A percentile compares a stretch with the other conserved stretches of the same genome.
Conservation (phyloP, 139 green algal species). For the Picochlorum sp. region DNA sequence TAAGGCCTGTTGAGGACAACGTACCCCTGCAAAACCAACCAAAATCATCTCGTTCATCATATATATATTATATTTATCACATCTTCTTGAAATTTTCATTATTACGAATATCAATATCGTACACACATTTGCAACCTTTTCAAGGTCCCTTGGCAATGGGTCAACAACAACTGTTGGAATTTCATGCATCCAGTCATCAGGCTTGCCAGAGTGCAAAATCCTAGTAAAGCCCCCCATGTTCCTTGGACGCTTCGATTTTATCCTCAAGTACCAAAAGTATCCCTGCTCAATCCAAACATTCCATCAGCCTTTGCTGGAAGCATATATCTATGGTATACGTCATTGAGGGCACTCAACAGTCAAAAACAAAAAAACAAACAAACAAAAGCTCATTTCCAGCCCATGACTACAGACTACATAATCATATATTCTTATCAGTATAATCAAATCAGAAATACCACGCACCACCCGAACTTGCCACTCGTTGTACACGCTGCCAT, state of each 20-base stretch:
- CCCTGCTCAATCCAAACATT: not conserved
- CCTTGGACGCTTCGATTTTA: conserved; percentile 18
- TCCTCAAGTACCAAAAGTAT: conserved; percentile 4
- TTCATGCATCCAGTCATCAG: conserved; percentile 51
- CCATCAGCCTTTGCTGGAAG: too few relatives aligned
- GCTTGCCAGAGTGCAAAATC: conserved; percentile 32
- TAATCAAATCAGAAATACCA: too few relatives aligned
- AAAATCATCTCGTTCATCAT: not conserved
- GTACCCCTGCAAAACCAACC: conserved; percentile 33
- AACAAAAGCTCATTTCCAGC: too few relatives aligned
- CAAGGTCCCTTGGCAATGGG: conserved; percentile 19
- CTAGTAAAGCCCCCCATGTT: conserved; percentile 70
- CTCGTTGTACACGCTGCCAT: conserved; percentile 22
- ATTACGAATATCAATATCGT: not conserved
- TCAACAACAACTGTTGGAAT: conserved; percentile 67
- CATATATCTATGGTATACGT: too few relatives aligned
- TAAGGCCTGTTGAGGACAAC: conserved; percentile 56
- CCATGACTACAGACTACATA: too few relatives aligned
- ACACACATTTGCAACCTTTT: conserved; percentile 10
- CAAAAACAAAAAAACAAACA: too few relatives aligned
- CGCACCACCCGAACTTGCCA: conserved; percentile 47
- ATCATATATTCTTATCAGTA: too few relatives aligned
- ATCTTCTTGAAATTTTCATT: not conserved
- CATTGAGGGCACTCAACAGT: too few relatives aligned
- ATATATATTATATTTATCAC: conserved; percentile 1